Conservation (phyloP, 2,329 filamentous ascomycete species). For the Paecilomyces formosus region DNA sequence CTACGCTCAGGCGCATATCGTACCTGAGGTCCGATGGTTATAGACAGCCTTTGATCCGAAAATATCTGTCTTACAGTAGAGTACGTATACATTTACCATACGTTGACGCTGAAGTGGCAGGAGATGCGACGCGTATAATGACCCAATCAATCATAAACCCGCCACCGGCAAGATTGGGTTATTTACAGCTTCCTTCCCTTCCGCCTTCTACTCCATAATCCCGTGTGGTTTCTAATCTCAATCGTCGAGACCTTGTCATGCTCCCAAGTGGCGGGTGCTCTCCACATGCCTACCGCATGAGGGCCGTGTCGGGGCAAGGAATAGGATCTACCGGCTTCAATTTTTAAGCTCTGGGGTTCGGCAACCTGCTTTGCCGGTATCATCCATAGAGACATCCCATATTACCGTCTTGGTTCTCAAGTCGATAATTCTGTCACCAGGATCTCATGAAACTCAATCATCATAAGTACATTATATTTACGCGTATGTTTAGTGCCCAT, state of each 20-base stretch:
- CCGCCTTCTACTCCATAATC: too few relatives aligned
- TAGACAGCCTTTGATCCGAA: neutral
- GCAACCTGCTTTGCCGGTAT: neutral
- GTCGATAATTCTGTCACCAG: neutral
- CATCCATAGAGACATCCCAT: neutral
- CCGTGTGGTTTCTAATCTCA: neutral
- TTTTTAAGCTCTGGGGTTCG: neutral
- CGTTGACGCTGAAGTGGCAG: neutral
- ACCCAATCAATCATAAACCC: neutral
- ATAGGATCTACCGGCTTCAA: neutral
- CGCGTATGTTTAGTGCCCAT: neutral
- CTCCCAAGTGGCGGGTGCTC: neutral
- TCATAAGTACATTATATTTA: neutral
- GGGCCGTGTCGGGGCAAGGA: neutral
- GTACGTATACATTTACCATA: too few relatives aligned
- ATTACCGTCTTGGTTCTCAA: neutral
- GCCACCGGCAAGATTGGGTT: neutral
- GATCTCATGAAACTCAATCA: neutral
- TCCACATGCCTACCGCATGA: neutral
- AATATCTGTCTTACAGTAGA: neutral
- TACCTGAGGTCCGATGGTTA: neutral
- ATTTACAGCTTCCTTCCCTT: neutral
- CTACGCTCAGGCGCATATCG: neutral
- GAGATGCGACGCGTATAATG: neutral
- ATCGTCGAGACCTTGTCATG: neutral